Percentiles rank a stretch among this genome's conserved stretches.
Conservation (phyloP, 768 basidiomycete genomes). For the Russula sp. region DNA sequence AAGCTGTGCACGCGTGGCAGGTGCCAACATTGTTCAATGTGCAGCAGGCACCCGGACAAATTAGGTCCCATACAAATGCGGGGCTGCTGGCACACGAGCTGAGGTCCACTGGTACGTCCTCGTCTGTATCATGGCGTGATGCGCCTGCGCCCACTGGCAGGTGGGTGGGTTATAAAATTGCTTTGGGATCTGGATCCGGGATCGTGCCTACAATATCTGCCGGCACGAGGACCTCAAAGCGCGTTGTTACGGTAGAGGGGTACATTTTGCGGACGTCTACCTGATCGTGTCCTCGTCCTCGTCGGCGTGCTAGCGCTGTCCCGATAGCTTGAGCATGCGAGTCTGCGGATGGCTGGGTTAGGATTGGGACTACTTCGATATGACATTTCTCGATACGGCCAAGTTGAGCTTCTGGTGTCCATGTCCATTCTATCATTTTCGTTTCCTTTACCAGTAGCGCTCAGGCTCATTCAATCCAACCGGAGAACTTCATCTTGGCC, state of each 20-base stretch:
- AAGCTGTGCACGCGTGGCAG: neutral
- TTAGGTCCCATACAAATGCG: neutral
- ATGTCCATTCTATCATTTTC: neutral
- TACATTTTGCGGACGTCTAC: neutral
- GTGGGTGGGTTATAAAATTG: neutral
- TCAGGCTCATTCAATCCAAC: neutral
- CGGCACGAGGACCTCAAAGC: neutral
- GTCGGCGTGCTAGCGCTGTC: too few species aligned
- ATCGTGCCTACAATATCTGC: neutral
- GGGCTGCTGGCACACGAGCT: neutral
- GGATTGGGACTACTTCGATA: too few species aligned
- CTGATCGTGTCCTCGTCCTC: too few species aligned
- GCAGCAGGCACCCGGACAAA: neutral
- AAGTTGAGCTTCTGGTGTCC: neutral
- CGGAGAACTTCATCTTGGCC: neutral
- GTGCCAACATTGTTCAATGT: neutral
- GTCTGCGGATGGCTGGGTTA: too few species aligned
- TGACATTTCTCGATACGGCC: too few species aligned
- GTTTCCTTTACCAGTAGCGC: neutral
- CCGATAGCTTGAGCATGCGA: too few species aligned
- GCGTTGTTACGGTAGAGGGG: neutral
- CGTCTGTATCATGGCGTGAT: neutral
- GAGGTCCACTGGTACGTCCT: neutral
- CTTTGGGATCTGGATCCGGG: neutral
- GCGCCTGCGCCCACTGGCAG: neutral